phyloP scores from a whole-genome alignment of 1,284 basidiomycete genomes.

The Lentinus polychrous region DNA sequence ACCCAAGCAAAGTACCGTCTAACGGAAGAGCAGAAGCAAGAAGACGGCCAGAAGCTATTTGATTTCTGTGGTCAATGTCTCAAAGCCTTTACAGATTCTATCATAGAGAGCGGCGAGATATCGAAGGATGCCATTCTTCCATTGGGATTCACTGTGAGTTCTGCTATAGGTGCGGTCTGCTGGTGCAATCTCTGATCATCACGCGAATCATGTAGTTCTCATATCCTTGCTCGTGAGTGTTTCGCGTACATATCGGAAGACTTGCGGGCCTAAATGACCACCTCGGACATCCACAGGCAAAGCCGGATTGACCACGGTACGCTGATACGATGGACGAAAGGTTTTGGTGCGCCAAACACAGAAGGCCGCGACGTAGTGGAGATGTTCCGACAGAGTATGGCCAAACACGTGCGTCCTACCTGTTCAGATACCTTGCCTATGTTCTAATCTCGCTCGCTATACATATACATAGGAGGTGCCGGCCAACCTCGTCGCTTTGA shows the following conservation, averaged over 20 bases:
- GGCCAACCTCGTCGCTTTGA: conserved; percentile 77
- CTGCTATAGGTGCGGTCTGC: neutral
- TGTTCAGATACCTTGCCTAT: neutral
- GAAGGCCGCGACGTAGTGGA: conserved; percentile 90
- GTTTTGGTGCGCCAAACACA: conserved; percentile 88
- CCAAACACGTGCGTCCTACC: conserved; percentile 51
- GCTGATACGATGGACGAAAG: conserved; percentile 98
- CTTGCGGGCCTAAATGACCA: too few species aligned
- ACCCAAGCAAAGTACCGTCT: conserved; percentile 97
- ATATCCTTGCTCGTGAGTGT: conserved; percentile 80
- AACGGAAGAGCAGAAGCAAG: conserved; percentile 97
- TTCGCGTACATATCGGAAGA: too few species aligned
- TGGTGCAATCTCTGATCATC: conserved; percentile 8
- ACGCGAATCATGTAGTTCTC: conserved; percentile 60
- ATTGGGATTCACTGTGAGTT: conserved; percentile 86
- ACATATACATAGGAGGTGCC: conserved; percentile 49
- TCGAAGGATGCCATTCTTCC: conserved; percentile 71
- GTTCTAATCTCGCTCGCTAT: conserved; percentile 9
- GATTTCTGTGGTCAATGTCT: conserved; percentile 97
- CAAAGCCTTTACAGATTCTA: conserved; percentile 83
- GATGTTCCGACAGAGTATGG: conserved; percentile 85
- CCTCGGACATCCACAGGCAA: conserved; percentile 69
- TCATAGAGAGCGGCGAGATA: conserved; percentile 58
- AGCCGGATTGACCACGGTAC: conserved; percentile 90
- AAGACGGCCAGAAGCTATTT: conserved; percentile 90